A percentile compares a stretch with the other conserved stretches of the same genome.
Evolutionary conservation across 371 early-diverging fungal genomes (phyloP).

Genomic region (Mortierella sp.): DNA sequence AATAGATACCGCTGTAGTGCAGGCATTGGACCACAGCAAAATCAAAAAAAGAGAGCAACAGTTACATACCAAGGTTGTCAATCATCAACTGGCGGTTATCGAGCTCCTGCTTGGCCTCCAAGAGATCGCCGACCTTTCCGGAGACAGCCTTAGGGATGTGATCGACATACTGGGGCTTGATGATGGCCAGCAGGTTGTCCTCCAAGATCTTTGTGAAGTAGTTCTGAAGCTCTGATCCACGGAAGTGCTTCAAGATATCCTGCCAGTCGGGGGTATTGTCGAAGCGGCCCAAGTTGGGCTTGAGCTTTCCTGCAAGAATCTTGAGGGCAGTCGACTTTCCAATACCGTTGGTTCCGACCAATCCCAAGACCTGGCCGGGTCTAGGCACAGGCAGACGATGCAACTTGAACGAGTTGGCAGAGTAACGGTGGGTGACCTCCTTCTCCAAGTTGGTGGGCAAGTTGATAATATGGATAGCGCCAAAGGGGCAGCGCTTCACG

Average conservation of each 20-base stretch:
- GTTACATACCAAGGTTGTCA: constrained; percentile 73
- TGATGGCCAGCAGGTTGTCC: constrained; percentile 94
- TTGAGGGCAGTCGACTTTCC: constrained; percentile 98
- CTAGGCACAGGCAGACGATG: constrained; percentile 99
- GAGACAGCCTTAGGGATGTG: constrained; percentile 91
- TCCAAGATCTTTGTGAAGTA: constrained; percentile 99
- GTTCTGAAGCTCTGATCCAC: constrained; percentile 99
- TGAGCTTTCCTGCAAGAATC: constrained; percentile 96
- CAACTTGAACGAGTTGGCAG: constrained; percentile 99
- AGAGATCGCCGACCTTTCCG: constrained; percentile 85
- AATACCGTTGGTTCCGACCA: constrained; percentile 99
- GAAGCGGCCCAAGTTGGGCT: constrained; percentile 98
- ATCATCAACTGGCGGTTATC: constrained; percentile 84
- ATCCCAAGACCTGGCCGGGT: constrained; percentile 98
- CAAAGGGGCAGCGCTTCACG: constrained; percentile 99
- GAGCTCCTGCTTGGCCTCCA: constrained; percentile 82
- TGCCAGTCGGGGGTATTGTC: constrained; percentile 96
- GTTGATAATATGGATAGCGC: constrained; percentile 99
- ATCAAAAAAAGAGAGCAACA: constrained; percentile 15
- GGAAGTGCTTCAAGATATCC: constrained; percentile 97
- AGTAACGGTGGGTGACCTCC: constrained; percentile 98
- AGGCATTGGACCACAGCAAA: constrained; percentile 6
- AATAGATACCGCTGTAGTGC: constrained; percentile 10
- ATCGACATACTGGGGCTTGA: constrained; percentile 99
- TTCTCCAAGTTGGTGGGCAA: constrained; percentile 98